Base-by-base conservation (phyloP, 2,329 filamentous ascomycete genomes). In the Intubia oerlemansii region DNA sequence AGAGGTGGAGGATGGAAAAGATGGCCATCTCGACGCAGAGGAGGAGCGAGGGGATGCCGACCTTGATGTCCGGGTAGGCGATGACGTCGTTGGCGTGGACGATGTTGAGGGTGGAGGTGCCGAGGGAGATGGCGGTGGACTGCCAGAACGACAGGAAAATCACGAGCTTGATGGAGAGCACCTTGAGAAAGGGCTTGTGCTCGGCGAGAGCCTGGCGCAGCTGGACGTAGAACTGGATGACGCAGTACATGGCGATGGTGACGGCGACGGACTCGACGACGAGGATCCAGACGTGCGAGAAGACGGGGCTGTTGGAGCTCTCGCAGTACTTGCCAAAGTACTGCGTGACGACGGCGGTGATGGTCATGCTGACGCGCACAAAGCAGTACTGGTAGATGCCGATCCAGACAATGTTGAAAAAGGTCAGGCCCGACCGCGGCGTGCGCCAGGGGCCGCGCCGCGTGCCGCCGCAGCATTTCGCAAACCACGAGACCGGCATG, bases 111-210 rank as follows among this genome's bases (percentile, higher is more conserved):
- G 61, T 59, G 1, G 66, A 66, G 1, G 58, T 62, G 35, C 50
- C 58, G 20, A 64, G 39, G 5, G 56, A 60, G 35, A 64, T 60
- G 36, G 56, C 49, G 5, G 56, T 52, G 3, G 47, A 59, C 51
- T 92, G 81, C 81, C 81, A 91, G 49, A 90, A 90, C 20, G 74
- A 82, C 39, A 92, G 62, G 56, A 91, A 91, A 42, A 91, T 81
- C 43, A 90, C 80, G 17, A 90, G 61, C 50, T 91, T 91, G 52
- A 92, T 88, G 42, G 79, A 76, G 13, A 81, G 45, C 16, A 91
- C 70, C 49, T 91, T 91, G 38, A 85, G 50, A 38, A 85, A 75
- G 0, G 80, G 76, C 12, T 54, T 59, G 44, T 90, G 66, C 30
- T 72, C 62, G 7, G 61, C 58, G 16, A 91, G 59, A 33, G 78